Evolutionary conservation across 2,329 filamentous ascomycete genomes (phyloP).

Genomic region (Fusarium devonianum): DNA sequence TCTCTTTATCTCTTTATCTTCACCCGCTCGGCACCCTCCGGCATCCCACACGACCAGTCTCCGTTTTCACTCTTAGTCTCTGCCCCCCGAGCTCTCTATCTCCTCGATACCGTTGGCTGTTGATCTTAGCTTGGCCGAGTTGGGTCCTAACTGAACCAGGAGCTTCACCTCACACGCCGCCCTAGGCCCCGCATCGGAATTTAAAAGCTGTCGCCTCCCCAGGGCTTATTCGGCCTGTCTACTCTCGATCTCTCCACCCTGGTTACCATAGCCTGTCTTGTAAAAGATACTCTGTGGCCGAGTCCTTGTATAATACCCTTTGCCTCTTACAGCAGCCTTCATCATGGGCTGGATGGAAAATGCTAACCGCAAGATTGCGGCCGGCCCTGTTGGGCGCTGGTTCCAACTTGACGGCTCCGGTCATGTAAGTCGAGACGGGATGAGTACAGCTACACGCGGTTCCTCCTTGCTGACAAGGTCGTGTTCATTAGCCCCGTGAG

Average conservation of each 20-base stretch:
- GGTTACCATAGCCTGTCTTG: too few relatives aligned
- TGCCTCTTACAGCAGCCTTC: conserved; percentile 3
- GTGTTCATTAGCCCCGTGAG: conserved; percentile 71
- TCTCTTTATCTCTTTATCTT: conserved; percentile 32
- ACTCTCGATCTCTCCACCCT: conserved; percentile 8
- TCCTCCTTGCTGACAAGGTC: background rate
- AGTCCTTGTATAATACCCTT: conserved; percentile 12
- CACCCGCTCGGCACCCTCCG: conserved; percentile 27
- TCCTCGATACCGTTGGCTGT: conserved; percentile 24
- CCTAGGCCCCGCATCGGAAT: conserved; percentile 5
- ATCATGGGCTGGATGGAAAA: conserved; percentile 59
- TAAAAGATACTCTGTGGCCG: too few relatives aligned
- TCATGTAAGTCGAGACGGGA: conserved; percentile 66
- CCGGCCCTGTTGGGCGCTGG: conserved; percentile 65
- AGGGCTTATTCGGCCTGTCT: background rate
- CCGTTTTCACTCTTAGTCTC: conserved; percentile 17
- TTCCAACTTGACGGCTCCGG: conserved; percentile 85
- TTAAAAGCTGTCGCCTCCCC: conserved; percentile 25
- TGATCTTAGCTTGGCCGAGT: conserved; percentile 7
- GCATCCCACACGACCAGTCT: conserved; percentile 29
- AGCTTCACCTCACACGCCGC: conserved; percentile 5
- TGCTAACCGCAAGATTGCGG: conserved; percentile 56
- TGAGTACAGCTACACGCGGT: background rate
- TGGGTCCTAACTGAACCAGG: conserved; percentile 24
- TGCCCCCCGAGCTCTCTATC: conserved; percentile 27